Evolutionary conservation across 2,329 filamentous ascomycete species (phyloP).

Genomic region (Mariannaea sp.): DNA sequence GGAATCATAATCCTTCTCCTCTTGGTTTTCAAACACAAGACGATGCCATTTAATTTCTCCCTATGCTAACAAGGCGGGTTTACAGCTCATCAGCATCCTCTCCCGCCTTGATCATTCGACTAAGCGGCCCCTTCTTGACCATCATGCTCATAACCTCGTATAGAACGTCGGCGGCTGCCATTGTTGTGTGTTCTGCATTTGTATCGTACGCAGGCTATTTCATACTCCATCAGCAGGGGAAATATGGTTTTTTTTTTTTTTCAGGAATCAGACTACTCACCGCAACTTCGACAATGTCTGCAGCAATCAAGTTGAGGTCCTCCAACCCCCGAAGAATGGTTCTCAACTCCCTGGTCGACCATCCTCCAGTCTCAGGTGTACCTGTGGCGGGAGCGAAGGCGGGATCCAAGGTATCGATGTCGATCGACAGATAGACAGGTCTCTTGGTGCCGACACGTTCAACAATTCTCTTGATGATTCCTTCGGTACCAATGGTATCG

Average conservation of each 20-base stretch:
- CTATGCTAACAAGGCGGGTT: too few species aligned
- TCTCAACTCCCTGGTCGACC: slow-evolving; percentile 73
- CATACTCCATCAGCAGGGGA: background rate
- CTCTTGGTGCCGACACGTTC: slow-evolving; percentile 73
- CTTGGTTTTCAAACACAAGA: too few species aligned
- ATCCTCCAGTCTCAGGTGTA: slow-evolving; percentile 77
- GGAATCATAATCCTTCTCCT: too few species aligned
- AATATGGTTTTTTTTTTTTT: accelerated
- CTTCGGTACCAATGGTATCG: slow-evolving; percentile 60
- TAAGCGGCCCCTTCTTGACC: slow-evolving; percentile 77
- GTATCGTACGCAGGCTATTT: slow-evolving; percentile 69
- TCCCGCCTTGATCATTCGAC: slow-evolving; percentile 44
- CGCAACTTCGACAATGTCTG: slow-evolving; percentile 73
- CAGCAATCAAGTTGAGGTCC: slow-evolving; percentile 69
- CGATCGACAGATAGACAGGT: slow-evolving; percentile 81
- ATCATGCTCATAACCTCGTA: slow-evolving; percentile 83
- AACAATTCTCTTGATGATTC: slow-evolving; percentile 78
- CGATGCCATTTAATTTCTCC: too few species aligned
- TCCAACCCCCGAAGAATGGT: slow-evolving; percentile 74
- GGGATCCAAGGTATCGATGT: slow-evolving; percentile 84
- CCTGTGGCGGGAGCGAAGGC: slow-evolving; percentile 78
- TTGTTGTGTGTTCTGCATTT: slow-evolving; percentile 74
- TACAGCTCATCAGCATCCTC: slow-evolving; percentile 21
- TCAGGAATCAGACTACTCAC: slow-evolving; percentile 24
- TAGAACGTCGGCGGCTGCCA: slow-evolving; percentile 71